Evolutionary conservation across 805 yeast genomes (phyloP), one percentile per base, ranked within the genome.

Genomic region (Zygoascus flipseniorum): DNA sequence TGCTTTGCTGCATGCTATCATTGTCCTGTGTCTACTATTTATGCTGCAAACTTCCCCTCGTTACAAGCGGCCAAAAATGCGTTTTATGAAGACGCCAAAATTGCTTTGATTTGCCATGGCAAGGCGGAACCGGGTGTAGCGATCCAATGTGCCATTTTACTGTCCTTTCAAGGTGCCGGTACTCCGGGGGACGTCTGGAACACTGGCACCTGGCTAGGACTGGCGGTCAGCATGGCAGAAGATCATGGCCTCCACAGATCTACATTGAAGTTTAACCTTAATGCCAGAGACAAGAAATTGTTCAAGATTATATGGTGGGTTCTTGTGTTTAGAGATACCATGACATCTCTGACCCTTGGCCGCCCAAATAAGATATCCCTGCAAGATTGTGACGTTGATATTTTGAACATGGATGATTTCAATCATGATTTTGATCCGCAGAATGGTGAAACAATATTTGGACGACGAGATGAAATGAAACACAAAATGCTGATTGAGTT

Each of bases 371-470:
- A 50, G 31, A 49, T 54, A 9, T 43, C 43, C 37, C 39, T 41
- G n/a, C 16, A n/a, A 13, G 48, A 49, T 31, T 56, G 55, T 47
- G 57, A 56, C 46, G 57, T 56, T 5, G 59, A 54, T 18, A 42
- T 48, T 18, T 41, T 56, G 19, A 47, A 50, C 14, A 8, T 54
- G 39, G 53, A 47, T 2, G 59, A 56, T 32, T 54, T 56, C 45
- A 48, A 51, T 14, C 43, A 43, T 26, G 55, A 54, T 45, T 16
- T 26, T 5, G 42, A 32, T 18, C 53, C 50, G 32, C 20, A 28
- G 28, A 39, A 53, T 42, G 39, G 39, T 13, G 14, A 49, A 13
- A 43, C 41, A 19, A 20, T 48, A 26, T 52, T 47, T 47, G 54
- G 57, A 1, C 11, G 46, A 26, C 20, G 31, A 10, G 54, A 48